Base-by-base conservation (phyloP, 208 protist species). In the Leishmania guyanensis region DNA sequence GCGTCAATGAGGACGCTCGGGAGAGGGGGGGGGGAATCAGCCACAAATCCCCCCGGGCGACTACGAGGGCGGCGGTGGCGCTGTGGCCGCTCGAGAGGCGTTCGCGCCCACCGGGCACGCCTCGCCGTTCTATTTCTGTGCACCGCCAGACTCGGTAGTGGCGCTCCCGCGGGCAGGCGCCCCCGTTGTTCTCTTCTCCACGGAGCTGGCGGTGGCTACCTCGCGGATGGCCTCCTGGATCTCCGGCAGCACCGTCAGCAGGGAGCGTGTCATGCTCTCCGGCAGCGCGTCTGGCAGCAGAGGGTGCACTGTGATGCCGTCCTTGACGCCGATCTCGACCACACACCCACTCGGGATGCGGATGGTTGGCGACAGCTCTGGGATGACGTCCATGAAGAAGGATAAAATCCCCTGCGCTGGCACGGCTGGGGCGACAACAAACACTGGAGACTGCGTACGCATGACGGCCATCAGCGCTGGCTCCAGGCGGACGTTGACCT, bases 401-500 rank as follows among this genome's bases (percentile, higher is more conserved):
- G 94, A 88, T 6, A 96, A 71, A 66, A 94, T 77, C 0, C 91
- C 94, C 74, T 96, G 88, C 54, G 94, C 92, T 0, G 94, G 90
- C 29, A 94, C 84, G 0, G 86, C 36, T 20, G 94, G 89, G 17
- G 92, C 92, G 5, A 96, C 85, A 16, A 97, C 91, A 80, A 97
- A 89, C 17, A 96, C 91, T 1, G 94, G 91, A 6, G 85, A 91
- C 83, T 93, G 89, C 39, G 91, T 89, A 8, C 94, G 89, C 94
- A 96, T 95, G 36, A 96, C 90, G 22, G 92, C 92, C 94, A 97
- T 97, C 56, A 97, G 60, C 51, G 88, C 94, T 20, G 91, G 90
- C 82, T 97, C 94, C n/a, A 97, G 84, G 6, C 94, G 91, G 65
- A 92, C 90, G 78, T 94, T 96, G 56, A 97, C 91, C 86, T 97